Conservation (phyloP, 768 basidiomycete genomes). For the Nevesoporus exiguus region DNA sequence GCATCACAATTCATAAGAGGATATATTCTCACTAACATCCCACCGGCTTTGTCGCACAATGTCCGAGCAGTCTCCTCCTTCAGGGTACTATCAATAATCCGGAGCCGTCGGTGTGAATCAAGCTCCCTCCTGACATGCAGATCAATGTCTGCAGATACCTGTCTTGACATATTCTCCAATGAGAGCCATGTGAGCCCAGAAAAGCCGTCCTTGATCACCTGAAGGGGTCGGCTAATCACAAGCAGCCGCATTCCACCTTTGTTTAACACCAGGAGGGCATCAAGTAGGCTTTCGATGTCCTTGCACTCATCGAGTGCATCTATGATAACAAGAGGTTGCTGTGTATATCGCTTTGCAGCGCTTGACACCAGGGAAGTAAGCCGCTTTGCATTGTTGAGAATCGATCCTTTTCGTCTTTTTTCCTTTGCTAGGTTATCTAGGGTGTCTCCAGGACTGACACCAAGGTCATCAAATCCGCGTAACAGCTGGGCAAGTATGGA, state of each 20-base stretch:
- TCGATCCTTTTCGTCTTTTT: too few species aligned
- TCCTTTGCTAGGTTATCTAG: too few species aligned
- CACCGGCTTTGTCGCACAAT: background rate
- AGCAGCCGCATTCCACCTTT: background rate
- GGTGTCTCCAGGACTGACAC: too few species aligned
- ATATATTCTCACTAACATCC: background rate
- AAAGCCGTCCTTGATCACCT: background rate
- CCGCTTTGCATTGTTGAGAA: too few species aligned
- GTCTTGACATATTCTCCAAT: background rate
- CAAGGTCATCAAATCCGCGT: too few species aligned
- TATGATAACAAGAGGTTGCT: background rate
- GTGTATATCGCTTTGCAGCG: background rate
- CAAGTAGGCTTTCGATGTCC: background rate
- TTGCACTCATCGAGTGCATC: background rate
- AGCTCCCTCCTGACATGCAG: background rate
- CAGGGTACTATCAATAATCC: background rate
- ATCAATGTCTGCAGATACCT: background rate
- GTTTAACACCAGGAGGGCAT: background rate
- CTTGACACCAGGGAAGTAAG: background rate
- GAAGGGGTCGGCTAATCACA: background rate
- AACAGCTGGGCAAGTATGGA: too few species aligned
- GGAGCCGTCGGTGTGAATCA: background rate
- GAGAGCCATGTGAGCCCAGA: too few species aligned
- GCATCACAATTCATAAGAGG: too few species aligned
- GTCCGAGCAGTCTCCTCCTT: background rate